Evolutionary conservation across 2,329 filamentous ascomycete genomes (phyloP).

Genomic region (Trichoderma aggressivum): DNA sequence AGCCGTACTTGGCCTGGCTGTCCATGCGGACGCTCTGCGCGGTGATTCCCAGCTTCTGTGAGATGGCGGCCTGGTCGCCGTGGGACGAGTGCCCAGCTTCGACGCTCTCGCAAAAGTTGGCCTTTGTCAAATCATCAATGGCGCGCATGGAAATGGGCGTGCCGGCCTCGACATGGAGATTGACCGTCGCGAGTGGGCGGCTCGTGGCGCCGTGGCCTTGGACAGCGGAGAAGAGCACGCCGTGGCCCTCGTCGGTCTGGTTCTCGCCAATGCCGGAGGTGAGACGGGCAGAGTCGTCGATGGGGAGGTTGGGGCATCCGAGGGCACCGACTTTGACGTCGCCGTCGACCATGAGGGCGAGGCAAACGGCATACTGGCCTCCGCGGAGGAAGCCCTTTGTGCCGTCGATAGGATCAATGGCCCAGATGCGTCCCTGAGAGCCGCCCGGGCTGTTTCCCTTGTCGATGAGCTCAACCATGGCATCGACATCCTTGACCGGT

Average conservation of each 20-base stretch:
- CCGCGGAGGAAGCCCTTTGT: slow-evolving; percentile 96
- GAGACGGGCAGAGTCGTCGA: slow-evolving; percentile 64
- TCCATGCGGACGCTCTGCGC: slow-evolving; percentile 92
- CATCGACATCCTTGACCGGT: slow-evolving; percentile 61
- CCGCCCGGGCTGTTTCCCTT: slow-evolving; percentile 69
- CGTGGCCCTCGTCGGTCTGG: slow-evolving; percentile 71
- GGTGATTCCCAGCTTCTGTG: slow-evolving; percentile 80
- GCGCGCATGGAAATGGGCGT: slow-evolving; percentile 76
- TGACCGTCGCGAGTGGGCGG: slow-evolving; percentile 59
- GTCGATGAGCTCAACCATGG: slow-evolving; percentile 66
- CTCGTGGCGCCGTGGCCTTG: slow-evolving; percentile 76
- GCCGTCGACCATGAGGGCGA: slow-evolving; percentile 88
- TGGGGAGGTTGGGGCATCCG: slow-evolving; percentile 90
- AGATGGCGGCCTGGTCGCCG: slow-evolving; percentile 77
- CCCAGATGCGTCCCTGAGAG: slow-evolving; percentile 78
- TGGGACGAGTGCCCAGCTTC: slow-evolving; percentile 91
- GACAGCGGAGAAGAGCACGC: slow-evolving; percentile 85
- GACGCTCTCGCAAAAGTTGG: slow-evolving; percentile 95
- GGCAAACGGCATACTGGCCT: slow-evolving; percentile 94
- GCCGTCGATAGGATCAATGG: slow-evolving; percentile 94
- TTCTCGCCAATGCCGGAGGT: slow-evolving; percentile 70
- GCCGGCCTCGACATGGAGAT: slow-evolving; percentile 35
- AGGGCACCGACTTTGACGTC: slow-evolving; percentile 92
- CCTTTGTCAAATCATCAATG: slow-evolving; percentile 68
- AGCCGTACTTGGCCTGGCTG: slow-evolving; percentile 96